Evolutionary conservation across 768 basidiomycete species (phyloP), one percentile per base, ranked within the genome.

Genomic region (Mycena polygramma): DNA sequence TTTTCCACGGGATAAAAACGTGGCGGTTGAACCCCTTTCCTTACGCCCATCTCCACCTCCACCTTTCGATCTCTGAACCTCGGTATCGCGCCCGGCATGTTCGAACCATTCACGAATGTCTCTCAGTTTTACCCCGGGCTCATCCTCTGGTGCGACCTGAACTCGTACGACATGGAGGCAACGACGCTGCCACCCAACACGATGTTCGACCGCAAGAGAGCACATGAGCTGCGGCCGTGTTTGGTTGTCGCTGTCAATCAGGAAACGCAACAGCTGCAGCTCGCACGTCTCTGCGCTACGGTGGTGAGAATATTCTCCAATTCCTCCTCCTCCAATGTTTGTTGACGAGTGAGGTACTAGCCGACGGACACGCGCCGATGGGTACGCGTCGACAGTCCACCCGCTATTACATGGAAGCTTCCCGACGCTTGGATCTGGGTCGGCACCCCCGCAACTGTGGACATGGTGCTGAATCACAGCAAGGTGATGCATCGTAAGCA

Each of bases 121-220:
- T 45, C 36, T 19, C 64, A 73, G 45, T 73, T 69, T 55, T 60
- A 63, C 19, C 49, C 72, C 7, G 71, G 52, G 76, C 82, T 82
- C 80, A 84, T 73, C 35, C n/a, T 73, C 11, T 73, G 72, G 72
- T 73, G 72, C 46, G 72, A 73, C 49, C 68, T 68, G 11, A 46
- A 57, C 46, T 63, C 52, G 39, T 59, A 46, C 35, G 68, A 73
- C 7, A 62, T 66, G 49, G 72, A 63, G 20, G 7, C 54, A 5
- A 67, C 68, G 14, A 70, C 68, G 30, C 46, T 69, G 3, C 59
- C 59, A 2, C 63, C 59, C 8, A 54, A 62, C n/a, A 41, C 46
- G 35, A 11, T 22, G 4, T 69, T 63, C 43, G 68, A 66, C 60
- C 63, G 59, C 58, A 69, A 53, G 48, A 62, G 41, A 24, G 61